Base-by-base conservation (phyloP, 192 early-diverging fungal genomes). In the Coemansia sp. region DNA sequence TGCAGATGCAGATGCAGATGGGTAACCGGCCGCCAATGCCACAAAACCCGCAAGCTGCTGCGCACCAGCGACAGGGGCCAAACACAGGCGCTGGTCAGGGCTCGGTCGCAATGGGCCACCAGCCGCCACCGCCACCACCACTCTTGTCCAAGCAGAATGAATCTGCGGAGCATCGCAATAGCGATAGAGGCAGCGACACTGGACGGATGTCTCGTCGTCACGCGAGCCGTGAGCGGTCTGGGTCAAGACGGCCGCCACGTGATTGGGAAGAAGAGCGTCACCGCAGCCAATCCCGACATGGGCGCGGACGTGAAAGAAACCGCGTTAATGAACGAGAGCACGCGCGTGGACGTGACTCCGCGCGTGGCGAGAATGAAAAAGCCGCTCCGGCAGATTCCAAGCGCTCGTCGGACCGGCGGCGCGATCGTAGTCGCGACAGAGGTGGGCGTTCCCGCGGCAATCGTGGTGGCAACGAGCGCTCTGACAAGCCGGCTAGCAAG, bases 1-100 rank as follows among this genome's bases (percentile, higher is more conserved):
- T 79, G 77, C 75, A 78, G 24, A 68, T 72, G 66, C 74, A 76
- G 20, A 68, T 77, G 75, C 75, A 72, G 56, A 74, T 74, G 71
- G 67, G 63, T 22, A 67, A 70, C 24, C 66, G 70, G 54, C 66
- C 65, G 25, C 68, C 78, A 19, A 68, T 68, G 67, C 56, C 64
- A 6, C 71, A 46, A n/a, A 66, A 61, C 36, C 59, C 61, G 57
- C 70, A 76, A 19, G 67, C 54, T 17, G 39, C 39, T 2, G 55
- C 51, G 30, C 66, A 72, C 31, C 67, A 65, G 24, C 66, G 73
- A 21, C 64, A 69, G n/a, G 56, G 63, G 9, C 59, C 57, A 3
- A 68, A 64, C 32, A 5, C 51, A 9, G 27, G 59, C 8, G 24
- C 52, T 10, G 59, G 58, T 11, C 42, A 51, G 25, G 54, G 30